These are phyloP conservation scores for Nitzschia putrida DNA, from an alignment of 108 stramenopile genomes.

Conservation along the genomic window DNA sequence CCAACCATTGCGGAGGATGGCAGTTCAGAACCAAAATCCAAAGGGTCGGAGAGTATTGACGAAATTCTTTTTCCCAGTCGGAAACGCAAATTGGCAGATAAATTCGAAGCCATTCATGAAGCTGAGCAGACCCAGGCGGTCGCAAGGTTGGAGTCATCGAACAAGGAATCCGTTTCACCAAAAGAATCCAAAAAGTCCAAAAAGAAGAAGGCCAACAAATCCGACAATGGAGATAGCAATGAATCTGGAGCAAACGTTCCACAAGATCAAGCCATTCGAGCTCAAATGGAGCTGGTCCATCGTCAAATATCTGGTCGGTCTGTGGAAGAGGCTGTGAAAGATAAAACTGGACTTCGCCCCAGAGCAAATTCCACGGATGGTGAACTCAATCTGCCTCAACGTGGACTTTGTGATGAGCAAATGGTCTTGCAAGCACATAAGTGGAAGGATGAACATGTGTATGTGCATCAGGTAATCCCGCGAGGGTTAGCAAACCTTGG, in stretches of 20 bases:
- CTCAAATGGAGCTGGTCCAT: neutral
- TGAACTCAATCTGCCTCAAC: constrained; percentile 72
- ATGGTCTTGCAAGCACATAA: constrained; percentile 55
- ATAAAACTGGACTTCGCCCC: constrained; percentile 71
- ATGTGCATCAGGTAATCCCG: constrained; percentile 44
- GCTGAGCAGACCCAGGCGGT: neutral
- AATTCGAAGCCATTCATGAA: constrained; percentile 19
- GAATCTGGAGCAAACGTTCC: neutral
- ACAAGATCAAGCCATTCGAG: neutral
- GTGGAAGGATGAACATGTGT: constrained; percentile 45
- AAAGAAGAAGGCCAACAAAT: neutral
- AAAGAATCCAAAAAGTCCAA: neutral
- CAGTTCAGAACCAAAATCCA: neutral
- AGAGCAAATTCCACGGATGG: constrained; percentile 80
- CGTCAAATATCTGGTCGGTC: constrained; percentile 53
- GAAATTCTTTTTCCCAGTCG: constrained; percentile 38
- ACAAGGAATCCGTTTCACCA: neutral
- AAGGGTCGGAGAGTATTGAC: constrained; percentile 23
- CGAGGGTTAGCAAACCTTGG: constrained; percentile 90
- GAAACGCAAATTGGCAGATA: constrained; percentile 11
- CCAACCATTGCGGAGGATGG: constrained; percentile 11
- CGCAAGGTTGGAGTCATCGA: neutral
- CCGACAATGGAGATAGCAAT: constrained; percentile 4
- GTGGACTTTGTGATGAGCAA: constrained; percentile 83
- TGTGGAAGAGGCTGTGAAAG: constrained; percentile 74